Conservation (phyloP, 805 yeast genomes). For the Metschnikowia sp. region DNA sequence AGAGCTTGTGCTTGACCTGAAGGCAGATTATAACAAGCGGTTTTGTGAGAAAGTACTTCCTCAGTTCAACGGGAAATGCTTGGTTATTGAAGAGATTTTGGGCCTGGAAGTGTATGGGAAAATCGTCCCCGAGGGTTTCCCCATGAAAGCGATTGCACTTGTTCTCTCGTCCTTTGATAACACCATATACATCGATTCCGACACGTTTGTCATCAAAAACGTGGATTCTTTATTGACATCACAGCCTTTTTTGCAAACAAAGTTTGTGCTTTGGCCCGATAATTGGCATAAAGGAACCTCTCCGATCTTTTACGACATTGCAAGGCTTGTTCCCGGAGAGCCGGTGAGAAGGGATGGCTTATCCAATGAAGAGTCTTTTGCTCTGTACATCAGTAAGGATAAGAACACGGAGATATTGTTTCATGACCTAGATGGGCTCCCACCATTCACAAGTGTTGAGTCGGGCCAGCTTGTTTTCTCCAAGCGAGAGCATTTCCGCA, state of each 20-base stretch:
- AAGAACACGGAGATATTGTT: constrained; percentile 17
- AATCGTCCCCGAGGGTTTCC: constrained; percentile 31
- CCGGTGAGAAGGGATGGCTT: constrained; percentile 27
- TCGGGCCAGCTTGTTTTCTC: constrained; percentile 36
- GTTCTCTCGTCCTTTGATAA: constrained; percentile 46
- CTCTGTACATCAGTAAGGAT: constrained; percentile 20
- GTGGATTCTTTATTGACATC: constrained; percentile 34
- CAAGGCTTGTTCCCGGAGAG: constrained; percentile 15
- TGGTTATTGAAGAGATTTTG: constrained; percentile 46
- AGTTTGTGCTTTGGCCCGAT: constrained; percentile 23
- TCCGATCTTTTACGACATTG: constrained; percentile 22
- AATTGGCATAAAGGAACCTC: constrained; percentile 22
- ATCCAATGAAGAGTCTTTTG: constrained; percentile 24
- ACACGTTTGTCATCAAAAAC: constrained; percentile 41
- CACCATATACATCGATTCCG: constrained; percentile 45
- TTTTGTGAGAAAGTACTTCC: constrained; percentile 63
- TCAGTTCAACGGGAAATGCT: constrained; percentile 60
- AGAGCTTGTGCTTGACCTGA: constrained; percentile 41
- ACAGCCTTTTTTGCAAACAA: constrained; percentile 12
- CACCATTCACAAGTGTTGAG: constrained; percentile 28
- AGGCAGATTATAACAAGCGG: constrained; percentile 36
- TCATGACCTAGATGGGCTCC: constrained; percentile 35
- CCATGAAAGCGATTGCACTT: constrained; percentile 42
- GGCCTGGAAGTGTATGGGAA: constrained; percentile 44
- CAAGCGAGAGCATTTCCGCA: constrained; percentile 30